Evolutionary conservation across 2,329 filamentous ascomycete genomes (phyloP), one percentile per base, ranked within the genome.

Genomic region (Stachybotrys chartarum): DNA sequence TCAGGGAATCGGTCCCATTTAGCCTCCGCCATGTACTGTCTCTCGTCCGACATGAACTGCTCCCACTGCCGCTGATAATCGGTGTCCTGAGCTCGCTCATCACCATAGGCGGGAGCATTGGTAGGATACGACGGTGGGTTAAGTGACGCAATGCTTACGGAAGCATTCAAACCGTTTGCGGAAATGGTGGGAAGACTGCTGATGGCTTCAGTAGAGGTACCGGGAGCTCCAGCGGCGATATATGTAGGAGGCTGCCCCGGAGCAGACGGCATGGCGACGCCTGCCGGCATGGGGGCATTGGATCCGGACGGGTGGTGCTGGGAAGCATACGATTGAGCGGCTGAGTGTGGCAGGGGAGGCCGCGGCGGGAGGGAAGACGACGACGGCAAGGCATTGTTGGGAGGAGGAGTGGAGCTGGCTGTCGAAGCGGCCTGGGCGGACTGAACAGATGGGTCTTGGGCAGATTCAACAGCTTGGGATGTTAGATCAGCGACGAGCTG

Each of bases 1-100:
- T 85, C 78, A 0, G 90, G 89, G 64, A 93, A 93, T 59, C 85
- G 82, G 64, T 92, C 88, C 89, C 89, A 93, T 63, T 88, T 84
- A 32, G 86, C 88, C 64, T 92, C 88, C 0, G 84, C 83, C 62
- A 91, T 88, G 68, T 90, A 90, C 60, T 80, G 81, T 58, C 86
- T 80, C 70, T 93, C 90, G 61, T 91, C 84, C 46, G 80, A 77
- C 55, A 90, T 73, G 66, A 92, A 93, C 12, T 81, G 78, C 56
- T 91, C 87, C 73, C 89, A 93, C 51, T 79, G 78, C 63, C 81
- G 81, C 65, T 90, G 84, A 54, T 82, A 78, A 56, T 86, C 71
- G 59, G 63, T 60, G 55, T 70, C 79, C 60, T 70, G 64, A 55
- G 60, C 56, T 60, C 62, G 62, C 60, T 70, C 65, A 63, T 60